Conservation (phyloP, 2,329 filamentous ascomycete genomes). For the Apiospora saccharicola region DNA sequence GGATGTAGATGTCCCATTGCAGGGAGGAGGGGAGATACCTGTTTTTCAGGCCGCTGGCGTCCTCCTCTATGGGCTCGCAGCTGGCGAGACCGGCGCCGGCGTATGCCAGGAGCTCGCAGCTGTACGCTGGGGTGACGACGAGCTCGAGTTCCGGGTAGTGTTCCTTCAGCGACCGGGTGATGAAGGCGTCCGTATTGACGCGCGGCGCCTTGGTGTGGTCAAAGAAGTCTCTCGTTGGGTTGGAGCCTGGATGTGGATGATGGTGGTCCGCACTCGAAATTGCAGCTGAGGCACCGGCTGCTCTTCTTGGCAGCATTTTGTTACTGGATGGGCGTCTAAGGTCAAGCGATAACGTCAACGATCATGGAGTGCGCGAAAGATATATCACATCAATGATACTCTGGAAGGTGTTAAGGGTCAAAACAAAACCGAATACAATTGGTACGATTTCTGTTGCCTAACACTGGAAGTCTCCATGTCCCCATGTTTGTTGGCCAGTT, state of each 20-base stretch:
- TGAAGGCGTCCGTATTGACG: conserved; percentile 52
- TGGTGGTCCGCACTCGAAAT: too few relatives aligned
- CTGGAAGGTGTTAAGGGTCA: background rate
- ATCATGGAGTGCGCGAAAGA: background rate
- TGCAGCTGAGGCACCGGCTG: background rate
- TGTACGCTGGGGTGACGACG: conserved; percentile 44
- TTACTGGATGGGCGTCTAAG: too few relatives aligned
- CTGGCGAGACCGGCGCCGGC: conserved; percentile 50
- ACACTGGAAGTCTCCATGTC: background rate
- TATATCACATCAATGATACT: background rate
- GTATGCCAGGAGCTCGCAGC: conserved; percentile 50
- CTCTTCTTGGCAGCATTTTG: background rate
- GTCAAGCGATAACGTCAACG: background rate
- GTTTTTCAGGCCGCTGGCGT: conserved; percentile 37
- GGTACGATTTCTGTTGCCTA: background rate
- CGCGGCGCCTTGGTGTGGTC: conserved; percentile 50
- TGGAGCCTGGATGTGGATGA: conserved; percentile 17
- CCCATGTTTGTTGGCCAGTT: background rate
- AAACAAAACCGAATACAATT: background rate
- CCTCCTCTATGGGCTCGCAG: conserved; percentile 41
- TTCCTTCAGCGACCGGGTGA: conserved; percentile 48
- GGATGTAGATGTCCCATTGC: conserved; percentile 48
- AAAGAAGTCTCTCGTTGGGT: conserved; percentile 44
- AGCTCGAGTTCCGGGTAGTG: conserved; percentile 54
- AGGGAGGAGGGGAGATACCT: conserved; percentile 45